Conservation (phyloP, 129 eudicot genomes). For the Artemisia argyi region DNA sequence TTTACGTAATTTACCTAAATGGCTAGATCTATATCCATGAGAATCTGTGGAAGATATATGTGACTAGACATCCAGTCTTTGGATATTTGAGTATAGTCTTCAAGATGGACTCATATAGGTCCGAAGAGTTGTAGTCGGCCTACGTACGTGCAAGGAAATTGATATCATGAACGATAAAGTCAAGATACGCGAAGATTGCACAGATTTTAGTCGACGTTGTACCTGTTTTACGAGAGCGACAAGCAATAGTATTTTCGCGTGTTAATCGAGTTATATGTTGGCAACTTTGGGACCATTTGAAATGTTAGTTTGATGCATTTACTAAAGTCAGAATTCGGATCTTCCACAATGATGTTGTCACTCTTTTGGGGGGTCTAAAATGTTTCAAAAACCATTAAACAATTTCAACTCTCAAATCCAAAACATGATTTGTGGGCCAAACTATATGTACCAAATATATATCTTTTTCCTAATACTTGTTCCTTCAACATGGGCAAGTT, state of each 20-base stretch:
- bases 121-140: not conserved
- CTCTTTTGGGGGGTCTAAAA: not conserved
- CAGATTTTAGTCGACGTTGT: constrained; percentile 1
- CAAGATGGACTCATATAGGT: not conserved
- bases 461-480: not conserved
- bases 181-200: constrained; percentile 6
- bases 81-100: constrained; percentile 10
- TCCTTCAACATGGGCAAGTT: constrained; percentile 11
- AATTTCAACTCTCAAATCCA: not conserved
- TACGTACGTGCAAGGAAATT: not conserved
- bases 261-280: not conserved
- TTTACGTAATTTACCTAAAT: too few species aligned
- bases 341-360: not conserved
- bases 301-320: not conserved
- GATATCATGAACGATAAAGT: not conserved
- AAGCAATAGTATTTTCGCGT: not conserved
- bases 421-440: constrained; percentile 15
- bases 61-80: constrained; percentile 22
- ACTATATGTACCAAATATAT: not conserved
- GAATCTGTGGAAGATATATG: constrained; percentile 19
- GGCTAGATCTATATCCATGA: not conserved
- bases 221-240: not conserved
- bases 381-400: too few species aligned
- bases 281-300: not conserved
- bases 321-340: not conserved